These are phyloP conservation scores for Botrytis squamosa DNA, from an alignment of 2,329 filamentous ascomycete species.

Conservation along the genomic window DNA sequence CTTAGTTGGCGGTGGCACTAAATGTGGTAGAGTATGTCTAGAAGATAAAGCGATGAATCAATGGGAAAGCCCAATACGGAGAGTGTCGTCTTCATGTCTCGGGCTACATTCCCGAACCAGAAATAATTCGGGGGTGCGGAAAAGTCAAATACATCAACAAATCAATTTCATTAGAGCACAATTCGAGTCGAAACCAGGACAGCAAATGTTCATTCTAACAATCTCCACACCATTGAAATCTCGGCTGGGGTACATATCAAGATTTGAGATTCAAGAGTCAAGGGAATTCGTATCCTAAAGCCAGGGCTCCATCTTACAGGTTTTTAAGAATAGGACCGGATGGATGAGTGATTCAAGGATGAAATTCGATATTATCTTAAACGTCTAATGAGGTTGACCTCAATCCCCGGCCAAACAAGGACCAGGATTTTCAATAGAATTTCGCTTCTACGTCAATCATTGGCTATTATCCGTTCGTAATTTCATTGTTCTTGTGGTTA, in stretches of 20 bases:
- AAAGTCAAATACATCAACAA: constrained; percentile 6
- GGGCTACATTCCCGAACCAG: not conserved
- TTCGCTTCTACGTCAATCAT: constrained; percentile 6
- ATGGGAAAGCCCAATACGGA: not conserved
- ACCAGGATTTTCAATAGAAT: constrained; percentile 12
- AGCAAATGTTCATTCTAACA: not conserved
- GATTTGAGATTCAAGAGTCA: not conserved
- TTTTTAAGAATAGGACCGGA: not conserved
- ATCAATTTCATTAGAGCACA: not conserved
- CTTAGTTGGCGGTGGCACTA: not conserved
- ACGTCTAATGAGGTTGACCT: constrained; percentile 12
- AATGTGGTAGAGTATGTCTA: not conserved
- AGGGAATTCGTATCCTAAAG: not conserved
- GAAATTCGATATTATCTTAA: constrained; percentile 17
- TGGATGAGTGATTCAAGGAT: constrained; percentile 9
- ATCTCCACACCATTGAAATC: not conserved
- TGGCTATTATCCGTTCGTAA: constrained; percentile 4
- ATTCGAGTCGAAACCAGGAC: not conserved
- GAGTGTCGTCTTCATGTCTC: constrained; percentile 8
- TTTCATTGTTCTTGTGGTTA: not conserved
- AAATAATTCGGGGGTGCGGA: not conserved
- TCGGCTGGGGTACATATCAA: not conserved
- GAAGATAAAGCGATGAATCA: not conserved
- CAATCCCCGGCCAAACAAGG: constrained; percentile 8
- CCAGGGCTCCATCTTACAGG: not conserved